phyloP scores from a whole-genome alignment of 148 eudicot species.

The Pouteria glomerata region DNA sequence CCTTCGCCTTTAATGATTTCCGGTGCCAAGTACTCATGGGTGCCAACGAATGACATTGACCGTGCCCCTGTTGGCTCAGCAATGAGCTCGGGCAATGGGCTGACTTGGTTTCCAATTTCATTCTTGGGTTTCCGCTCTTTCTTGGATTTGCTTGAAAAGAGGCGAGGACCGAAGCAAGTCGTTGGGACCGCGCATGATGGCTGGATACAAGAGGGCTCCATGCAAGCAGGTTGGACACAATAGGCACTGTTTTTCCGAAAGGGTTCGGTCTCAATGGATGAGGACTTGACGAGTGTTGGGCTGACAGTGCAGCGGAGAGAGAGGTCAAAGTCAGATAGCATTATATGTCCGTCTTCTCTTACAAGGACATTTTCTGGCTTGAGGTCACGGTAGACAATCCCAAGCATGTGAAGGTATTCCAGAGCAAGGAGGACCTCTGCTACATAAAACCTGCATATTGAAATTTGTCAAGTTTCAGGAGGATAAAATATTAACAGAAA shows the following conservation, averaged over 20 bases:
- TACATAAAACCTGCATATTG: constrained; percentile 69
- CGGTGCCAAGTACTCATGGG: constrained; percentile 91
- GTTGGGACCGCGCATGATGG: constrained; percentile 77
- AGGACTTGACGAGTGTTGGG: constrained; percentile 78
- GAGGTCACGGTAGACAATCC: constrained; percentile 89
- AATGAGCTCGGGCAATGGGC: constrained; percentile 79
- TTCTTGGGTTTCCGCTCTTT: constrained; percentile 64
- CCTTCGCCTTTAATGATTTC: constrained; percentile 94
- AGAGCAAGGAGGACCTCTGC: constrained; percentile 84
- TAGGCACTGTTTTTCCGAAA: constrained; percentile 43
- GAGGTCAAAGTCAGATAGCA: constrained; percentile 93
- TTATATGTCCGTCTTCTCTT: constrained; percentile 90
- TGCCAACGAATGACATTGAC: constrained; percentile 94
- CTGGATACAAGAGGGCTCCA: constrained; percentile 80
- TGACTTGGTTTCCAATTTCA: constrained; percentile 68
- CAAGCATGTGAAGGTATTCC: constrained; percentile 98
- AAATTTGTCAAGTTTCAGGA: neutral
- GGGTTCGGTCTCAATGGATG: constrained; percentile 36
- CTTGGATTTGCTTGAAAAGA: constrained; percentile 71
- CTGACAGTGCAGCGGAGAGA: constrained; percentile 84
- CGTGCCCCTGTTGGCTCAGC: constrained; percentile 92
- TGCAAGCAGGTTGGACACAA: constrained; percentile 77
- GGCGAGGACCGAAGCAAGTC: constrained; percentile 63
- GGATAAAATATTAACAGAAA: neutral
- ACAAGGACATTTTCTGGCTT: constrained; percentile 95